Evolutionary conservation across 805 yeast genomes (phyloP).

Genomic region (Metschnikowia baotianmanensis): DNA sequence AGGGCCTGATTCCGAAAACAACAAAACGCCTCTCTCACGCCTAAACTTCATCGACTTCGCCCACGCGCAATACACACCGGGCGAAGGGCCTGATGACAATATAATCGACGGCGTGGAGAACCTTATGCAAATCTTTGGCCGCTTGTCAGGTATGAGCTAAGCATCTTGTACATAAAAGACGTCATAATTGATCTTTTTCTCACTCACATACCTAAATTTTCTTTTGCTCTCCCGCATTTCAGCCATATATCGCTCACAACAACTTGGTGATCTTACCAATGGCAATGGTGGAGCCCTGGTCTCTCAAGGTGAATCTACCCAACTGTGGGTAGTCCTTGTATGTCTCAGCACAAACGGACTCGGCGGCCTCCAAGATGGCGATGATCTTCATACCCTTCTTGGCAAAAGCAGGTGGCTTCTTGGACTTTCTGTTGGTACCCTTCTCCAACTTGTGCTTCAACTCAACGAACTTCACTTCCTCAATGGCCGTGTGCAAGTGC

Average conservation of each 20-base stretch:
- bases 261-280: constrained; percentile 96
- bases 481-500: constrained; percentile 98
- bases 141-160: constrained; percentile 15
- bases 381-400: constrained; percentile 98
- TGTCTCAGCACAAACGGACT: constrained; percentile 91
- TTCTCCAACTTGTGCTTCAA: constrained; percentile 91
- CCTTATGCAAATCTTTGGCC: constrained; percentile 46
- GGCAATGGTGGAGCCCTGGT: constrained; percentile 97
- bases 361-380: constrained; percentile 81
- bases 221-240: background rate
- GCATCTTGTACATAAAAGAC: too few relatives aligned
- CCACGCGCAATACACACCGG: constrained; percentile 66
- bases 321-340: constrained; percentile 91
- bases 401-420: constrained; percentile 97
- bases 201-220: background rate
- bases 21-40: constrained; percentile 20
- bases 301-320: constrained; percentile 98
- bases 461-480: constrained; percentile 81
- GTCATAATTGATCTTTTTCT: too few relatives aligned
- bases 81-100: constrained; percentile 70
- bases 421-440: constrained; percentile 94
- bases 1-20: constrained; percentile 18
- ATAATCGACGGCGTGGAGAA: constrained; percentile 67
- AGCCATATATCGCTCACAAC: constrained; percentile 40
- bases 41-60: constrained; percentile 86